Conservation (phyloP, 148 eudicot species). For the Amaranthus palmeri region DNA sequence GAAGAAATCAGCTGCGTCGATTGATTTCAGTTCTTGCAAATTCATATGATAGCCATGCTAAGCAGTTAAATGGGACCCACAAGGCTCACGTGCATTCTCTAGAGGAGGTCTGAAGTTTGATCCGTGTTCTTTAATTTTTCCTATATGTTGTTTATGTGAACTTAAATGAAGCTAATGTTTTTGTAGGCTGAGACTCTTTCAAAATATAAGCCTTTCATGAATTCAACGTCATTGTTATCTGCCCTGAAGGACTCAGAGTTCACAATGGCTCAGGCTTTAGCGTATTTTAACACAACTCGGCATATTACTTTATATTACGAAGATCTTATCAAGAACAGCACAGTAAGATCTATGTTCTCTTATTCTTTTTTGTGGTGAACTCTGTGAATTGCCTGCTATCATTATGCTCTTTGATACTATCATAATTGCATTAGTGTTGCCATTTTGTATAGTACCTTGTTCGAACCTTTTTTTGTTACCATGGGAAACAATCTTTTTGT, state of each 20-base stretch:
- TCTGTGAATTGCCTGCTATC: not conserved
- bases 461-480: not conserved
- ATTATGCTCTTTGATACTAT: not conserved
- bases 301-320: slow-evolving; percentile 76
- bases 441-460: not conserved
- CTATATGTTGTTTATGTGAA: not conserved
- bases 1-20: slow-evolving; percentile 79
- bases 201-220: slow-evolving; percentile 71
- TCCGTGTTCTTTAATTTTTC: not conserved
- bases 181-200: slow-evolving; percentile 75
- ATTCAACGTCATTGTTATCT: slow-evolving; percentile 45
- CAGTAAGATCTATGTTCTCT: slow-evolving; percentile 36
- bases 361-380: not conserved
- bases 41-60: slow-evolving; percentile 68
- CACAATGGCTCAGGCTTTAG: slow-evolving; percentile 46
- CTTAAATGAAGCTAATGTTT: slow-evolving; percentile 6
- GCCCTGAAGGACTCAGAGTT: slow-evolving; percentile 60
- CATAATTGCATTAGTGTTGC: not conserved
- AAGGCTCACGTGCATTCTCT: slow-evolving; percentile 85
- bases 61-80: slow-evolving; percentile 79
- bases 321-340: slow-evolving; percentile 67
- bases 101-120: slow-evolving; percentile 53
- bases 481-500: too few relatives aligned
- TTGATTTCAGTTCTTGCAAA: slow-evolving; percentile 91
- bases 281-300: slow-evolving; percentile 58